Evolutionary conservation across 371 early-diverging fungal species (phyloP).

Genomic region (Apophysomyces sp.): DNA sequence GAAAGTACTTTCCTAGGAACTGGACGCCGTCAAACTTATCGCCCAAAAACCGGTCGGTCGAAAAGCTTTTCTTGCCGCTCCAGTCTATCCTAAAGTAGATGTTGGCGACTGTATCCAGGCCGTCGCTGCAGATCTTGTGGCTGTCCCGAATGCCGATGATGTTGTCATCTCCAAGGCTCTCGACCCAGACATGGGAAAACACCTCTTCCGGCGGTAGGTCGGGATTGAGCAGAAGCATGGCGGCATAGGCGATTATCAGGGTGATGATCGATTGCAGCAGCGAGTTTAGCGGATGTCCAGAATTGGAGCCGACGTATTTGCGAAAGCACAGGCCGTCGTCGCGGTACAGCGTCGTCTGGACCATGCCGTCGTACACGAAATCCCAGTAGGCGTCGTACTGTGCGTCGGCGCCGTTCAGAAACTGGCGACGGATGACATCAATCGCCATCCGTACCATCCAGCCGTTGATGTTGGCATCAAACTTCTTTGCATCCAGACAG

Average conservation of each 20-base stretch:
- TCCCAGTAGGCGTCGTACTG: constrained; percentile 25
- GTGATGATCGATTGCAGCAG: constrained; percentile 32
- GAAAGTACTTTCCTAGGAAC: constrained; percentile 29
- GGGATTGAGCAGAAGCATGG: constrained; percentile 11
- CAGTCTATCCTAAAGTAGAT: constrained; percentile 31
- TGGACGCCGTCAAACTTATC: constrained; percentile 23
- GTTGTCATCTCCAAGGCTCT: constrained; percentile 31
- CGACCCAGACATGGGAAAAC: constrained; percentile 14
- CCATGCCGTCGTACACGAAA: constrained; percentile 27
- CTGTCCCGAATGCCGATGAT: constrained; percentile 19
- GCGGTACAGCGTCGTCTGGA: constrained; percentile 23
- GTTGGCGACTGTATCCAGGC: constrained; percentile 12
- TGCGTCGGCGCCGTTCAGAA: constrained; percentile 15
- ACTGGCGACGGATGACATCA: constrained; percentile 19
- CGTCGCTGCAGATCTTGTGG: constrained; percentile 14
- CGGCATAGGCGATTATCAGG: constrained; percentile 24
- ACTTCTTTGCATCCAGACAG: constrained; percentile 30
- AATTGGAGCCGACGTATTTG: constrained; percentile 29
- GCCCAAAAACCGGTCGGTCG: constrained; percentile 14
- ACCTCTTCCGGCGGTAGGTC: constrained; percentile 8
- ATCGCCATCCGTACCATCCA: constrained; percentile 29
- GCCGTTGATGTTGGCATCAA: constrained; percentile 30
- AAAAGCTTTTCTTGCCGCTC: constrained; percentile 29
- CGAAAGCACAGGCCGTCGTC: constrained; percentile 31
- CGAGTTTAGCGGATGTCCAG: constrained; percentile 28